Percentiles rank a stretch among this genome's conserved stretches.
phyloP scores from a whole-genome alignment of 2,329 filamentous ascomycete genomes.

The Dactylellina sp. region DNA sequence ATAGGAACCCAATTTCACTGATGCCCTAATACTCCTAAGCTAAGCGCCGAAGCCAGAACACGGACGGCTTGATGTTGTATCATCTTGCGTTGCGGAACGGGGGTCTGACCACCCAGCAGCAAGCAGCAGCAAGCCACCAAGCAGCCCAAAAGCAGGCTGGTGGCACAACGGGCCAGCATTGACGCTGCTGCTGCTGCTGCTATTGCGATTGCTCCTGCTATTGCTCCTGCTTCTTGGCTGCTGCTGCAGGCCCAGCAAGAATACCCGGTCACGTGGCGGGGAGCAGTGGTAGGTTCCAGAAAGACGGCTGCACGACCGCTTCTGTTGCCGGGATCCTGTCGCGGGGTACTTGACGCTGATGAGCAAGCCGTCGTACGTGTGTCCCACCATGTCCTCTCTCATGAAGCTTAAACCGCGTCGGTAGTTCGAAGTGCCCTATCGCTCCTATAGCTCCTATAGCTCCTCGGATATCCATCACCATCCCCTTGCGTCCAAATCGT shows the following conservation, averaged over 20 bases:
- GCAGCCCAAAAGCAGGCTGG: too few relatives aligned
- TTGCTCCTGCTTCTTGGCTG: too few relatives aligned
- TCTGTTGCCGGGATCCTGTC: slow-evolving; percentile 33
- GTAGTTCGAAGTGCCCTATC: slow-evolving; percentile 11
- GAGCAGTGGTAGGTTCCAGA: slow-evolving; percentile 16
- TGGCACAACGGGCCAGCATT: too few relatives aligned
- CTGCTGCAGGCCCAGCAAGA: too few relatives aligned
- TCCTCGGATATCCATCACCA: background rate
- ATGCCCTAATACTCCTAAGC: too few relatives aligned
- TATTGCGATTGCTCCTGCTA: too few relatives aligned
- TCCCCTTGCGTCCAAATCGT: background rate
- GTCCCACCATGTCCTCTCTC: slow-evolving; percentile 31
- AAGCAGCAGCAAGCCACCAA: too few relatives aligned
- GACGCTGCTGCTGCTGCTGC: too few relatives aligned
- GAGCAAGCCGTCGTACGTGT: slow-evolving; percentile 18
- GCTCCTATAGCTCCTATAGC: too few relatives aligned
- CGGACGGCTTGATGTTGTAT: background rate
- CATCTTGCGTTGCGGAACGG: background rate
- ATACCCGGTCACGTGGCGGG: background rate
- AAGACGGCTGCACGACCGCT: background rate
- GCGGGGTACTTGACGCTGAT: slow-evolving; percentile 14
- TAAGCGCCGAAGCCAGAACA: too few relatives aligned
- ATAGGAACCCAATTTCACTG: too few relatives aligned
- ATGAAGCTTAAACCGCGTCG: slow-evolving; percentile 37
- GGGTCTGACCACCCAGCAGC: too few relatives aligned